These are phyloP conservation scores for Rhodotorula babjevae DNA, from an alignment of 768 basidiomycete genomes.

Conservation along the genomic window DNA sequence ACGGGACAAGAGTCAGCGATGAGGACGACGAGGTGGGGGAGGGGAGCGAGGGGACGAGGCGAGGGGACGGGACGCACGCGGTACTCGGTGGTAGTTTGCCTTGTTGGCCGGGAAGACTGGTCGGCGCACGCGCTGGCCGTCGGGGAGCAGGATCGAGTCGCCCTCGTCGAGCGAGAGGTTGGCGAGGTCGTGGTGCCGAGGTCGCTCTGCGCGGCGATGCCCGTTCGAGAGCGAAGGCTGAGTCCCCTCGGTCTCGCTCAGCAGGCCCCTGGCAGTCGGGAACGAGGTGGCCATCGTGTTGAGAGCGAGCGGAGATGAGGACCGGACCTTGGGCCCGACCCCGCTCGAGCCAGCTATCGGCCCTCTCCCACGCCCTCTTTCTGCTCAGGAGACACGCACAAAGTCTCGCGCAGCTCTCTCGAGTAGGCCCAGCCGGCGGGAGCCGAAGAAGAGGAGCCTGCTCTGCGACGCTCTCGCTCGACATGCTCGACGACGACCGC, in stretches of 20 bases:
- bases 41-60: no score
- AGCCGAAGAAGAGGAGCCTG: no score
- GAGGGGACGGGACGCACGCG: background rate
- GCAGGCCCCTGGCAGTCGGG: conserved; percentile 8
- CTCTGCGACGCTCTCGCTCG: no score
- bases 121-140: conserved; percentile 1
- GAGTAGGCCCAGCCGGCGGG: no score
- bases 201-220: background rate
- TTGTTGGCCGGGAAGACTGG: conserved; percentile 20
- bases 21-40: background rate
- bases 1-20: background rate
- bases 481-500: no score
- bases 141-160: conserved; percentile 11
- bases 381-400: no score
- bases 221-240: background rate
- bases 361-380: no score
- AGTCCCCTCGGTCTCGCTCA: conserved; percentile 22
- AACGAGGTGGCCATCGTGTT: background rate
- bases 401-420: no score
- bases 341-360: no score
- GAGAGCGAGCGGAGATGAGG: no score
- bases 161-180: background rate
- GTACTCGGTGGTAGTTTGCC: conserved; percentile 8
- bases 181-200: background rate
- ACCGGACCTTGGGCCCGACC: no score